These are phyloP conservation scores for Lindgomyces ingoldianus DNA, from an alignment of 495 filamentous ascomycete genomes.

Conservation along the genomic window DNA sequence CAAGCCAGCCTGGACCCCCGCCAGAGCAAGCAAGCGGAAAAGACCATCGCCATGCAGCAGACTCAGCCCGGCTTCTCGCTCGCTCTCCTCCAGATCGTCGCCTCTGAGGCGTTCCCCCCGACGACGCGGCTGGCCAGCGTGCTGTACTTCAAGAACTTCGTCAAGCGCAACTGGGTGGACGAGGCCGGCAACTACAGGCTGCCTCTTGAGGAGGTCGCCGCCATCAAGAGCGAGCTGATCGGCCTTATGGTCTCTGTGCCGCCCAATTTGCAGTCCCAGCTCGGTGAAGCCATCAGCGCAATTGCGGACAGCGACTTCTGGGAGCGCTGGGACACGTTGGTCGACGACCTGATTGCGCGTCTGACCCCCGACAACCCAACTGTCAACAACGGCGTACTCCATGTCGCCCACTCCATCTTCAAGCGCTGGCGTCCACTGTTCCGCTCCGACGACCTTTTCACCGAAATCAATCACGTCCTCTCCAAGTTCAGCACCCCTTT, in stretches of 20 bases:
- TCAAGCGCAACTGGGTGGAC: conserved; percentile 88
- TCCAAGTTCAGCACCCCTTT: conserved; percentile 78
- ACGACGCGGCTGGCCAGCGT: conserved; percentile 88
- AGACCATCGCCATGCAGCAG: conserved; percentile 70
- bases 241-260: conserved; percentile 94
- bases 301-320: conserved; percentile 99
- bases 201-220: conserved; percentile 71
- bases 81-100: conserved; percentile 82
- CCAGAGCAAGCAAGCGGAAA: conserved; percentile 88
- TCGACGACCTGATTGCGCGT: conserved; percentile 86
- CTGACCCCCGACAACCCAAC: conserved; percentile 73
- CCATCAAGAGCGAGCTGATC: conserved; percentile 92
- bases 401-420: conserved; percentile 98
- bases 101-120: conserved; percentile 62
- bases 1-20: conserved; percentile 81
- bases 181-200: conserved; percentile 92
- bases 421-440: conserved; percentile 92
- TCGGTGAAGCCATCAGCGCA: conserved; percentile 93
- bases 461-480: conserved; percentile 93
- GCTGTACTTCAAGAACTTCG: conserved; percentile 97
- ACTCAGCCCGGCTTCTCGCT: conserved; percentile 83
- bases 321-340: conserved; percentile 89
- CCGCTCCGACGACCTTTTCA: conserved; percentile 84
- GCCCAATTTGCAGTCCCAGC: conserved; percentile 80
- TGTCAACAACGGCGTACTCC: conserved; percentile 88